These are phyloP conservation scores for Typha latifolia DNA, from an alignment of 176 grass and related monocot species.

Conservation along the genomic window DNA sequence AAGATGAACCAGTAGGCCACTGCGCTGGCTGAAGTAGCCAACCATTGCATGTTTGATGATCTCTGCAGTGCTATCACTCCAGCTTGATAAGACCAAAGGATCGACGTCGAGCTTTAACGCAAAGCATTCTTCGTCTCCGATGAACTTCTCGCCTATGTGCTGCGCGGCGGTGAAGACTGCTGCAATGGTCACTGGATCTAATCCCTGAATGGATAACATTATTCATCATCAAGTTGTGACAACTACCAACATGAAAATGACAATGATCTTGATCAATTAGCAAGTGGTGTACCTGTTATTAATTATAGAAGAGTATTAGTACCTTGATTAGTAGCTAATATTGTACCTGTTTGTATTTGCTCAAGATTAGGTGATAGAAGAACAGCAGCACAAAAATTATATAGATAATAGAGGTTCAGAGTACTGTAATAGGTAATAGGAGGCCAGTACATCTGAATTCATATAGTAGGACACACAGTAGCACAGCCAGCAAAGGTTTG, in stretches of 20 bases:
- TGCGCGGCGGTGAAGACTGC: conserved; percentile 29
- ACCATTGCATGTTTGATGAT: conserved; percentile 27
- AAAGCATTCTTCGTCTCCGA: conserved; percentile 38
- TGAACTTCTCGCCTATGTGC: conserved; percentile 32
- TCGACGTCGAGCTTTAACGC: conserved; percentile 28
- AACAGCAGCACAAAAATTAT: too few relatives aligned
- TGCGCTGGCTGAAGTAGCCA: conserved; percentile 40
- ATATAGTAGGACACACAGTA: too few relatives aligned
- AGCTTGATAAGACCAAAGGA: conserved; percentile 13
- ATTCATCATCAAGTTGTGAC: neutral
- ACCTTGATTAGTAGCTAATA: too few relatives aligned
- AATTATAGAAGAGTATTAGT: too few relatives aligned
- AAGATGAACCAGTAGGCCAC: conserved; percentile 30
- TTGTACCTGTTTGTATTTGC: too few relatives aligned
- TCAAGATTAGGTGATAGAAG: too few relatives aligned
- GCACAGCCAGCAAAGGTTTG: too few relatives aligned
- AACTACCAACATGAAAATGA: too few relatives aligned
- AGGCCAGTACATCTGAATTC: too few relatives aligned
- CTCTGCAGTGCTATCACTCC: conserved; percentile 27
- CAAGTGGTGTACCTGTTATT: too few relatives aligned
- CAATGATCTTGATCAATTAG: conserved; percentile 9
- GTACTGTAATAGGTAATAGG: too few relatives aligned
- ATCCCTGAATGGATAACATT: conserved; percentile 20
- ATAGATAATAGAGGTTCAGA: too few relatives aligned
- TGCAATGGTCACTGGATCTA: conserved; percentile 35